A percentile compares a stretch with the other conserved stretches of the same genome.
These are phyloP conservation scores for Yamadazyma phyllophila DNA, from an alignment of 805 yeast genomes.

Conservation along the genomic window DNA sequence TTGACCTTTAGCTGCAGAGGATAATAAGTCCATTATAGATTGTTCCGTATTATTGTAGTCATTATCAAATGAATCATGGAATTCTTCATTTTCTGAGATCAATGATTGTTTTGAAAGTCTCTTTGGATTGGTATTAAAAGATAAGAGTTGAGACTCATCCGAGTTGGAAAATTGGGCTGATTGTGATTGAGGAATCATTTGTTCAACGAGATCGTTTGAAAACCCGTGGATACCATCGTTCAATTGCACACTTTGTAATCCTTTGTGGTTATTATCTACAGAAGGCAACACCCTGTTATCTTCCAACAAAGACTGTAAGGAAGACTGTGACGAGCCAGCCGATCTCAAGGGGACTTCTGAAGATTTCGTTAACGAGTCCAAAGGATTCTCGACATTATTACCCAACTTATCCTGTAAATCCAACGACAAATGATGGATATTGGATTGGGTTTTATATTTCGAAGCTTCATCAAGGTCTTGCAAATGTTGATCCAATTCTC, in stretches of 20 bases:
- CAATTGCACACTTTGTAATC: slow-evolving; percentile 30
- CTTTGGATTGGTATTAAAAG: slow-evolving; percentile 9
- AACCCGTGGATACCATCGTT: slow-evolving; percentile 46
- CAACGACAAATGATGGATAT: slow-evolving; percentile 35
- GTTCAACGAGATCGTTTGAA: slow-evolving; percentile 35
- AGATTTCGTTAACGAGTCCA: slow-evolving; percentile 27
- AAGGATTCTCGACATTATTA: slow-evolving; percentile 28
- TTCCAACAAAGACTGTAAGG: slow-evolving; percentile 33
- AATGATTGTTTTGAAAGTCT: slow-evolving; percentile 8
- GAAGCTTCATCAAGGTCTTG: slow-evolving; percentile 25
- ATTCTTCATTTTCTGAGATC: slow-evolving; percentile 15
- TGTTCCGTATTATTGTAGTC: slow-evolving; percentile 36
- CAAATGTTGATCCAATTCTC: slow-evolving; percentile 37
- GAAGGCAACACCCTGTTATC: slow-evolving; percentile 27
- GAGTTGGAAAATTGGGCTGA: slow-evolving; percentile 4
- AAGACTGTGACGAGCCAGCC: slow-evolving; percentile 41
- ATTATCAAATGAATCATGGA: slow-evolving; percentile 32
- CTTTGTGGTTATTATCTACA: slow-evolving; percentile 6
- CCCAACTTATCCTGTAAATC: slow-evolving; percentile 22
- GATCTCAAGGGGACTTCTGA: slow-evolving; percentile 25
- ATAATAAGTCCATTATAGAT: slow-evolving; percentile 39
- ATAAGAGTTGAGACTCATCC: slow-evolving; percentile 14
- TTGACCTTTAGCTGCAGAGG: slow-evolving; percentile 16
- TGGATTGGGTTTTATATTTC: slow-evolving; percentile 26
- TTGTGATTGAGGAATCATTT: slow-evolving; percentile 25